Base-by-base conservation (phyloP, 306 rosid genomes). In the Corylus americana region DNA sequence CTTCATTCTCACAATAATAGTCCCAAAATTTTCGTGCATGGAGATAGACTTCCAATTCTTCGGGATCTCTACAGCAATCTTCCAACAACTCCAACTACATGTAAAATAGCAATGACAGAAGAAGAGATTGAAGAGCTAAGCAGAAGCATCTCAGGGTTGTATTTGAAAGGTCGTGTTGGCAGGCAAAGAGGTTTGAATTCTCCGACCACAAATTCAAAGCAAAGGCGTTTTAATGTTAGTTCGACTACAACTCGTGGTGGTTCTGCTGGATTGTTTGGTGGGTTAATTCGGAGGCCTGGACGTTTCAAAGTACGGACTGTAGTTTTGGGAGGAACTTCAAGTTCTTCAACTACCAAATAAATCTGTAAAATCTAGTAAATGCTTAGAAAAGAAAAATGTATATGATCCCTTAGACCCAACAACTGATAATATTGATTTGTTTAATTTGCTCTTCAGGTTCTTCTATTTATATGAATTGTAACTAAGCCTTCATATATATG, bases 221-320 rank as follows among this genome's bases (percentile, higher is more conserved):
- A 35, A 35, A 31, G 47, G 3, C 45, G 70, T 63, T 7, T 35
- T 45, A 29, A 63, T 63, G 70, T 31, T 22, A 8, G 63, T 31
- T 62, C 69, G 17, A 62, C 39, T 2, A 27, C 50, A 66, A 67
- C 50, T 17, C 68, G 68, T 61, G 68, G 68, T 1, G 39, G 68
- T 11, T 27, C 68, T 39, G 44, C 44, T 27, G 68, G 68, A 29
- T 4, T 11, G 42, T 10, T 61, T 25, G 68, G 68, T 27, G 42
- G 42, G n/a, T 27, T 27, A 12, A 37, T 50, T 25, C 27, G 44
- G 14, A 77, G 62, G 76, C 85, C 70, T 27, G 80, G 45, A 64
- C 77, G 77, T 42, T 84, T 84, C 82, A 84, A 80, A 79, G 59
- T 84, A 42, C 77, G 78, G 27, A 77, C 74, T 77, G 16, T 59